Evolutionary conservation across 1,139 yeast genomes (phyloP).

Genomic region (Spathaspora sp.): DNA sequence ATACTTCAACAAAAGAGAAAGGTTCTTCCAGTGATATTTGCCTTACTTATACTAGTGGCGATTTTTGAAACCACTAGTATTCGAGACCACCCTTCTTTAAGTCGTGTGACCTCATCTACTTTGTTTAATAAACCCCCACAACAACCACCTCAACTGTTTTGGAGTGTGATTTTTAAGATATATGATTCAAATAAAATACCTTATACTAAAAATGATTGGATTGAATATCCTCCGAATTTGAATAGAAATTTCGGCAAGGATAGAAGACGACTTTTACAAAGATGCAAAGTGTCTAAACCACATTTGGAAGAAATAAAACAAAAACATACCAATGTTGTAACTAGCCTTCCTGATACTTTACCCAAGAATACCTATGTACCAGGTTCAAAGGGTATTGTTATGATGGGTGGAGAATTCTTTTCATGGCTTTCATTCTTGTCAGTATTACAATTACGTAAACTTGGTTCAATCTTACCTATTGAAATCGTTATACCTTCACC

Average conservation of each 20-base stretch:
- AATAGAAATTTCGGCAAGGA: conserved; percentile 9
- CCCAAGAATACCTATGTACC: conserved; percentile 21
- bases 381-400: conserved; percentile 29
- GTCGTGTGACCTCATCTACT: neutral
- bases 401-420: conserved; percentile 37
- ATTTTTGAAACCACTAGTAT: neutral
- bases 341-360: conserved; percentile 23
- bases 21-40: neutral
- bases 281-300: conserved; percentile 24
- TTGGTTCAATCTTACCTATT: conserved; percentile 35
- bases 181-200: conserved; percentile 1
- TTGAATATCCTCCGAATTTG: conserved; percentile 3
- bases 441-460: conserved; percentile 28
- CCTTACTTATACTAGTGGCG: neutral
- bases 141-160: neutral
- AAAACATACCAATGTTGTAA: conserved; percentile 23
- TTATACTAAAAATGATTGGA: neutral
- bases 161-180: conserved; percentile 2
- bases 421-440: conserved; percentile 41
- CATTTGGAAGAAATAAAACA: conserved; percentile 21
- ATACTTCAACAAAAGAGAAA: neutral
- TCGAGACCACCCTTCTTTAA: neutral
- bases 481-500: conserved; percentile 34
- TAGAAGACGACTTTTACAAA: conserved; percentile 25
- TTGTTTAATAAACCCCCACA: neutral